Base-by-base conservation (phyloP, 495 filamentous ascomycete species). In the Amniculicola lignicola region DNA sequence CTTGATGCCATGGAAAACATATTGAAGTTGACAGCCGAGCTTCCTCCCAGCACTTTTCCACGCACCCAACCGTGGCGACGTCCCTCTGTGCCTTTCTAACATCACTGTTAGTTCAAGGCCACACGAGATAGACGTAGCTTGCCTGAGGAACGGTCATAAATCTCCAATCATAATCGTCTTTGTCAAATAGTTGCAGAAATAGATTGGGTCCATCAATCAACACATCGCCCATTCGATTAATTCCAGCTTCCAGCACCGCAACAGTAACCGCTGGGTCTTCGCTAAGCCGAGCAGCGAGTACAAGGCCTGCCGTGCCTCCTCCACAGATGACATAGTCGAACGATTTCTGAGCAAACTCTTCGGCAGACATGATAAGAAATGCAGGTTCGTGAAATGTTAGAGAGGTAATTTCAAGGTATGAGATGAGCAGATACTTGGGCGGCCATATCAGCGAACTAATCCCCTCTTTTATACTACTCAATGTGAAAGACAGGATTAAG, bases 11-110 rank as follows among this genome's bases (percentile, higher is more conserved):
- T 71, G 12, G 78, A 71, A 58, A 71, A 73, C 58, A 77, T 74
- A 39, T 73, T 67, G 29, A 75, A 75, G 51, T 85, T 86, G 52
- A 85, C 68, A 1, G 71, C 76, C 14, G 75, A 79, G 12, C 76
- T 77, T 6, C 82, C 82, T 7, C 81, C 82, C 1, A 85, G 66
- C 35, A 75, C 68, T 57, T 80, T 81, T 11, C 81, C 82, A 2
- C 77, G 78, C 1, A 75, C 61, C 45, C 55, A 44, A 33, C 61
- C 22, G 47, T 64, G 59, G 9, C 55, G 60, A n/a, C 67, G 44
- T 28, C 57, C 18, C 49, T 36, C 18, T 31, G 35, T 45, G 11
- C 58, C 49, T 59, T 55, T 54, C 36, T 51, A 14, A 4, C 24
- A 9, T 6, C 47, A 65, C 31, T 24, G 31, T 57, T 28, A 40